phyloP scores from a whole-genome alignment of 805 yeast genomes.

The Lachancea meyersii region DNA sequence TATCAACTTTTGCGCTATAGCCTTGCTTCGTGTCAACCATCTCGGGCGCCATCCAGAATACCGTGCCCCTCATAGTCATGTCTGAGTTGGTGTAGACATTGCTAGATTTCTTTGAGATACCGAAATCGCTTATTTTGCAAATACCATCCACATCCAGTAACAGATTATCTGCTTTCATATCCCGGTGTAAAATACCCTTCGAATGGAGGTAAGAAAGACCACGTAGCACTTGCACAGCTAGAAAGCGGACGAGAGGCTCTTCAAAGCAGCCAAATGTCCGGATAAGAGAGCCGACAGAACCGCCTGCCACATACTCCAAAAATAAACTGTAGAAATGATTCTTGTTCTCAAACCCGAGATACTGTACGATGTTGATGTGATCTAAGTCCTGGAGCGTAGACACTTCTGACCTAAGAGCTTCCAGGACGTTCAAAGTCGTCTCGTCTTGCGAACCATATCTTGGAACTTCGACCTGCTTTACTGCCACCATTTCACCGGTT shows the following conservation, averaged over 20 bases:
- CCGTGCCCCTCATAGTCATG: conserved; percentile 98
- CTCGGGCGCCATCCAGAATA: conserved; percentile 99
- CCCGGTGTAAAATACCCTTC: conserved; percentile 85
- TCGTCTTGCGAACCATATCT: conserved; percentile 36
- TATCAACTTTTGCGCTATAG: conserved; percentile 94
- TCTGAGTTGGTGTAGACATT: conserved; percentile 90
- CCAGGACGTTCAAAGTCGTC: conserved; percentile 56
- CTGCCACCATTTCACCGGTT: conserved; percentile 98
- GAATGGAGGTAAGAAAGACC: conserved; percentile 87
- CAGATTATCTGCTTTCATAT: conserved; percentile 89
- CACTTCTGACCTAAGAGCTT: conserved; percentile 83
- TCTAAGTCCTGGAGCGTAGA: conserved; percentile 90
- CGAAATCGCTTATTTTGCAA: conserved; percentile 93
- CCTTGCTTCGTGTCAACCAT: conserved; percentile 91
- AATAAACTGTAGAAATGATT: conserved; percentile 76
- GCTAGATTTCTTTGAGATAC: conserved; percentile 79
- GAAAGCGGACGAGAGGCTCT: conserved; percentile 62
- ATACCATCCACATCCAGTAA: conserved; percentile 86
- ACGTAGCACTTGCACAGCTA: conserved; percentile 71
- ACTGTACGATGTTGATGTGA: conserved; percentile 91
- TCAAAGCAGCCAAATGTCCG: conserved; percentile 80
- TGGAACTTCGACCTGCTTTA: conserved; percentile 82
- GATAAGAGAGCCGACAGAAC: conserved; percentile 84
- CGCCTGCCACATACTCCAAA: conserved; percentile 96
- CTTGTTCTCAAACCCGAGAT: conserved; percentile 81